These are phyloP conservation scores for Podospora pseudopauciseta DNA, from an alignment of 495 filamentous ascomycete genomes.

Conservation along the genomic window DNA sequence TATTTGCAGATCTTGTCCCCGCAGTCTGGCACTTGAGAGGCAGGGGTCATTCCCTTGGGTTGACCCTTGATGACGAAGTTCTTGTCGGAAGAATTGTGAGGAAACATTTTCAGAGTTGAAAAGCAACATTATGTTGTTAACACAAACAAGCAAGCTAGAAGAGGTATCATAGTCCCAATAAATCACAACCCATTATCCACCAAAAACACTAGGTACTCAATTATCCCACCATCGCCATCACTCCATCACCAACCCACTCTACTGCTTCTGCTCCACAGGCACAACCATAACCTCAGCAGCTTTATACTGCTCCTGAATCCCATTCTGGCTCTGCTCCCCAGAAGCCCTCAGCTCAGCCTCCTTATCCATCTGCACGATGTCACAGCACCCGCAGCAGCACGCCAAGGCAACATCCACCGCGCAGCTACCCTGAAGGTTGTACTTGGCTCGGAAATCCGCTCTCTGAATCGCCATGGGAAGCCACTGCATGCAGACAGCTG, in stretches of 20 bases:
- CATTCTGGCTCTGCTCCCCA: background rate
- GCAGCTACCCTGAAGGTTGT: constrained; percentile 42
- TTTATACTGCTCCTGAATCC: constrained; percentile 5
- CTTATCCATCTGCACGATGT: constrained; percentile 39
- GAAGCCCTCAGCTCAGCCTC: constrained; percentile 23
- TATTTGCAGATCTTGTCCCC: background rate
- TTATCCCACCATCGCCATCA: background rate
- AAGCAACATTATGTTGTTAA: too few relatives aligned
- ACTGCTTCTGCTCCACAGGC: constrained; percentile 5
- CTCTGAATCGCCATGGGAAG: constrained; percentile 43
- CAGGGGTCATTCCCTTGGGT: background rate
- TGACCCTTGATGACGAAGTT: background rate
- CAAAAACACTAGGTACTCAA: background rate
- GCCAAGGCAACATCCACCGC: constrained; percentile 35
- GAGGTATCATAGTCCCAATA: background rate
- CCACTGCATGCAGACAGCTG: constrained; percentile 34
- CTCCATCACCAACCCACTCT: background rate
- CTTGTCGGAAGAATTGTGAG: too few relatives aligned
- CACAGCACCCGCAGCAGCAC: constrained; percentile 45
- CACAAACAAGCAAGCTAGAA: background rate
- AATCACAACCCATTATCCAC: background rate
- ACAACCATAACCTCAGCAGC: background rate
- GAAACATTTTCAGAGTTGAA: too few relatives aligned
- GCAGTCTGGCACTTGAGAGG: background rate
- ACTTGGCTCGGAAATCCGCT: constrained; percentile 38